A percentile compares a stretch with the other conserved stretches of the same genome.
Conservation (phyloP, 2,329 filamentous ascomycete species). For the Fusarium cyanostomum region DNA sequence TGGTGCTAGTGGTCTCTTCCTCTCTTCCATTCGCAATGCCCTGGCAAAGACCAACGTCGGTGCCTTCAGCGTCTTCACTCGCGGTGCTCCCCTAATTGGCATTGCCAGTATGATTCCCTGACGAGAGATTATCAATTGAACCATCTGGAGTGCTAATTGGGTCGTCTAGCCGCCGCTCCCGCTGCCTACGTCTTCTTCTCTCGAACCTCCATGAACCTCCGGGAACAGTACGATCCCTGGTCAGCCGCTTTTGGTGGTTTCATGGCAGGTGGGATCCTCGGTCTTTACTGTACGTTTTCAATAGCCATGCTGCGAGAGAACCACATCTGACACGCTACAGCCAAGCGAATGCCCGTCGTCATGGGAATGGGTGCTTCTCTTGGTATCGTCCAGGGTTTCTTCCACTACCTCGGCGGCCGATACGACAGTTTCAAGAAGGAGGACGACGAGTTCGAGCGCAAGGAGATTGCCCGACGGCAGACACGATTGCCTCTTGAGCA, state of each 20-base stretch:
- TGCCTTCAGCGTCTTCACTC: slow-evolving; percentile 80
- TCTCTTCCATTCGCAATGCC: slow-evolving; percentile 86
- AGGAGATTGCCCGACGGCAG: slow-evolving; percentile 77
- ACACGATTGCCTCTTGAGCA: slow-evolving; percentile 80
- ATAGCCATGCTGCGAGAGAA: slow-evolving; percentile 3
- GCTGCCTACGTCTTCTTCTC: slow-evolving; percentile 81
- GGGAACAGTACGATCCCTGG: slow-evolving; percentile 82
- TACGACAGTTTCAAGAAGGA: slow-evolving; percentile 62
- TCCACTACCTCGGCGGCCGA: slow-evolving; percentile 74
- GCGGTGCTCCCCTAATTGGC: slow-evolving; percentile 77
- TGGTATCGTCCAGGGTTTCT: slow-evolving; percentile 67
- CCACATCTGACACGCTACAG: slow-evolving; percentile 41
- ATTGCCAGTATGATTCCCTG: slow-evolving; percentile 47
- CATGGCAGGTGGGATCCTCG: slow-evolving; percentile 76
- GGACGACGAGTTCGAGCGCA: slow-evolving; percentile 77
- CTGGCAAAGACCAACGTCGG: slow-evolving; percentile 85
- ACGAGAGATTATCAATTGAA: slow-evolving; percentile 28
- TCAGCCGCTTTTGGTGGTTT: slow-evolving; percentile 82
- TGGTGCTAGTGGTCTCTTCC: slow-evolving; percentile 73
- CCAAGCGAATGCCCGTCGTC: slow-evolving; percentile 71
- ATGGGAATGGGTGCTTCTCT: slow-evolving; percentile 71
- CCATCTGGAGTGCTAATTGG: slow-evolving; percentile 28
- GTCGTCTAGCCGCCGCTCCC: slow-evolving; percentile 65
- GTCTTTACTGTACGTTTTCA: slow-evolving; percentile 72
- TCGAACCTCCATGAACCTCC: slow-evolving; percentile 82